phyloP scores from a whole-genome alignment of 2,329 filamentous ascomycete species.

The Exophiala oligosperma region DNA sequence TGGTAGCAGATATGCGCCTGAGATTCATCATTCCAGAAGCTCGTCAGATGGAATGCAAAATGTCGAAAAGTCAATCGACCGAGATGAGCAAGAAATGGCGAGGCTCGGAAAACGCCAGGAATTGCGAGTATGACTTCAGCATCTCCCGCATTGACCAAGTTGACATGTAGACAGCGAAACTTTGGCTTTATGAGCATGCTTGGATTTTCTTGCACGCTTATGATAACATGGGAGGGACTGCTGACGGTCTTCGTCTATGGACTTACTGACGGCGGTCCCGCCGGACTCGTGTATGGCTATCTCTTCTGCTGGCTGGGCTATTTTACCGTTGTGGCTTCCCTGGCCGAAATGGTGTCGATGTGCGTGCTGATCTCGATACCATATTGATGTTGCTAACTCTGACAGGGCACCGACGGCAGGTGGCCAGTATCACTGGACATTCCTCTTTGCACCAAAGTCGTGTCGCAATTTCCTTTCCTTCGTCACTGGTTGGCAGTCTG shows the following conservation, averaged over 20 bases:
- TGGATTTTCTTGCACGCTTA: slow-evolving; percentile 33
- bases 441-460: slow-evolving; percentile 27
- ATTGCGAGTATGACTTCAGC: slow-evolving; percentile 8
- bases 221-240: slow-evolving; percentile 33
- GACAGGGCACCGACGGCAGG: slow-evolving; percentile 36
- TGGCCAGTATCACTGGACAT: slow-evolving; percentile 42
- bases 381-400: neutral
- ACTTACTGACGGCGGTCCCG: slow-evolving; percentile 34
- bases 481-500: slow-evolving; percentile 43
- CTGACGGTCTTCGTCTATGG: slow-evolving; percentile 24
- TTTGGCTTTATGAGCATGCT: slow-evolving; percentile 32
- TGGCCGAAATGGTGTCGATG: slow-evolving; percentile 39
- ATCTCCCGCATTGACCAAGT: neutral
- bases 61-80: slow-evolving; percentile 16
- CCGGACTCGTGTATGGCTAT: slow-evolving; percentile 36
- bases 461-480: slow-evolving; percentile 28
- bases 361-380: slow-evolving; percentile 14
- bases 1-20: slow-evolving; percentile 11
- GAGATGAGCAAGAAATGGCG: slow-evolving; percentile 19
- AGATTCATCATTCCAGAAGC: slow-evolving; percentile 14
- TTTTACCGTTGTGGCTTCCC: slow-evolving; percentile 30
- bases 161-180: slow-evolving; percentile 26
- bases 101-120: slow-evolving; percentile 20
- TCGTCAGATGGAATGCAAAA: slow-evolving; percentile 8
- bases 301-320: slow-evolving; percentile 37